phyloP scores from a whole-genome alignment of 2,329 filamentous ascomycete genomes.

The Cytospora leucostoma region DNA sequence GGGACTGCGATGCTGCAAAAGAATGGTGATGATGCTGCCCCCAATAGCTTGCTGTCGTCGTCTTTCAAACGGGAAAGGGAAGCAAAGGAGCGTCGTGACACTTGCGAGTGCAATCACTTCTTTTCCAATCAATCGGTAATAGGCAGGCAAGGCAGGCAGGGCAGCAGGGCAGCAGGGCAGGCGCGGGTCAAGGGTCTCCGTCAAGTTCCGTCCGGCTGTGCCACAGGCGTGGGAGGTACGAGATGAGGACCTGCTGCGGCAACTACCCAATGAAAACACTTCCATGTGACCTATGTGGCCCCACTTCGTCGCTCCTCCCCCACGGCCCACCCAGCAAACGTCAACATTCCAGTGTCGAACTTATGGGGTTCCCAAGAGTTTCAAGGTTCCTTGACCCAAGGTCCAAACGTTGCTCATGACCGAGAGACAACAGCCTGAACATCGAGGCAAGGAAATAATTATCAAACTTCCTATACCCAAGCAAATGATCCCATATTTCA shows the following conservation, averaged over 20 bases:
- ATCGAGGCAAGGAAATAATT: slow-evolving; percentile 7
- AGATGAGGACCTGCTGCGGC: slow-evolving; percentile 19
- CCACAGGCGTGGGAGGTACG: slow-evolving; percentile 29
- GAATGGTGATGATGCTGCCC: slow-evolving; percentile 22
- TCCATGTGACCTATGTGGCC: slow-evolving; percentile 14
- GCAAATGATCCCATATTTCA: neutral
- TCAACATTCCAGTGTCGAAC: neutral
- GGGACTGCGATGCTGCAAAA: slow-evolving; percentile 18
- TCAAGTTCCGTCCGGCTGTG: slow-evolving; percentile 27
- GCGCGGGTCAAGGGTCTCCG: slow-evolving; percentile 27
- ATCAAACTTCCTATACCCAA: neutral
- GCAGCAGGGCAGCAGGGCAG: neutral
- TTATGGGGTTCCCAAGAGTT: neutral
- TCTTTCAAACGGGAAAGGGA: slow-evolving; percentile 15
- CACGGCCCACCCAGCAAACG: slow-evolving; percentile 7
- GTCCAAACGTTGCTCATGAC: no score
- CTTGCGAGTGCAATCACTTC: slow-evolving; percentile 20
- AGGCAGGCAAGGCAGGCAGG: neutral
- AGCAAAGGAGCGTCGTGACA: slow-evolving; percentile 22
- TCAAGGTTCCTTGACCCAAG: no score
- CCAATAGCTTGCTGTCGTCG: slow-evolving; percentile 17
- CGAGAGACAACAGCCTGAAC: slow-evolving; percentile 1
- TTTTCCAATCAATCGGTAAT: slow-evolving; percentile 24
- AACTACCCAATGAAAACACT: slow-evolving; percentile 16
- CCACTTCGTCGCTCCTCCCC: slow-evolving; percentile 6